Evolutionary conservation across 345 rosid genomes (phyloP).

Genomic region (Syzygium aromaticum): DNA sequence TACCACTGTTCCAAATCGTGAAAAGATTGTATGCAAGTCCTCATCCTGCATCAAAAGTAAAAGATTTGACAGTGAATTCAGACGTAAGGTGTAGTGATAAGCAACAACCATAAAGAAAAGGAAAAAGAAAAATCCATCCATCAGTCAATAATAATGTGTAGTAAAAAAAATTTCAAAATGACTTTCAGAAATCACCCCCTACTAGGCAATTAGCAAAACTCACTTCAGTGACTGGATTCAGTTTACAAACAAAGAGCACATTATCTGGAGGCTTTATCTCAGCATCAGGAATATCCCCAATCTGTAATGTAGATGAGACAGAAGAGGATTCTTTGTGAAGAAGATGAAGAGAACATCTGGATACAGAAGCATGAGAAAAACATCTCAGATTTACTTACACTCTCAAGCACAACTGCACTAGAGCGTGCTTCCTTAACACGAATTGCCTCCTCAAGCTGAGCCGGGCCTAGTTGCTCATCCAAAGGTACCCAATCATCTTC

Average conservation of each 20-base stretch:
- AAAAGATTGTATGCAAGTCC: conserved; percentile 88
- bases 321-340: neutral
- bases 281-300: conserved; percentile 74
- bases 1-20: conserved; percentile 83
- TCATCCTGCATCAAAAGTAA: conserved; percentile 62
- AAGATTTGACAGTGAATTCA: neutral
- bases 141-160: neutral
- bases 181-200: neutral
- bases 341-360: conserved; percentile 1
- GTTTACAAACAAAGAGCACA: conserved; percentile 92
- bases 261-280: conserved; percentile 92
- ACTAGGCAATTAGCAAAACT: conserved; percentile 16
- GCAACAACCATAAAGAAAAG: neutral
- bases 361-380: neutral
- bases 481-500: conserved; percentile 99
- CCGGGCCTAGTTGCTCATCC: conserved; percentile 66
- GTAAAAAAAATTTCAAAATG: neutral
- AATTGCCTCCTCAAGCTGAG: conserved; percentile 72
- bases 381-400: conserved; percentile 35
- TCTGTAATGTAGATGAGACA: conserved; percentile 22
- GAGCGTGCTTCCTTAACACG: conserved; percentile 80
- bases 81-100: neutral
- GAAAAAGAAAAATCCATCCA: neutral
- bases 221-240: conserved; percentile 97
- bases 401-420: conserved; percentile 96